phyloP scores from a whole-genome alignment of 139 green algal genomes.

The Penium margaritaceum region DNA sequence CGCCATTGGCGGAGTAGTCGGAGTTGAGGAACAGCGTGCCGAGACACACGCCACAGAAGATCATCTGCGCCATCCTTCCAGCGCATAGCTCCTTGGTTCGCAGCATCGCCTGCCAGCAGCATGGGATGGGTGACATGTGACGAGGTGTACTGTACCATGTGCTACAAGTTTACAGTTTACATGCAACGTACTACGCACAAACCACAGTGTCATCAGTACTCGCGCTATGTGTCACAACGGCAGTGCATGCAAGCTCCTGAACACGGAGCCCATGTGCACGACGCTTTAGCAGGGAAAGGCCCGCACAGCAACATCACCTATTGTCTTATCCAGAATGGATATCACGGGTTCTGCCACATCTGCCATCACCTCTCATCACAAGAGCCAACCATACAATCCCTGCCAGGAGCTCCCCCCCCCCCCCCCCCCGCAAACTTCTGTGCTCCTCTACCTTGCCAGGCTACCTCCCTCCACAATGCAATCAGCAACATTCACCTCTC shows the following conservation, averaged over 20 bases:
- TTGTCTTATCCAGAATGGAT: no score
- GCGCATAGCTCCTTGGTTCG: slow-evolving; percentile 47
- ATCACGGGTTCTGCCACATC: no score
- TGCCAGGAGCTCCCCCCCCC: background rate
- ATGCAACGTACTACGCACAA: background rate
- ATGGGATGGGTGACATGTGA: background rate
- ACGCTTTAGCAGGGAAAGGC: background rate
- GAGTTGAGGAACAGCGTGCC: slow-evolving; percentile 35
- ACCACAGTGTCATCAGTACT: background rate
- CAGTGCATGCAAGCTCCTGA: background rate
- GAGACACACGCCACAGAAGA: slow-evolving; percentile 20
- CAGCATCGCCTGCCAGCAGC: slow-evolving; percentile 32
- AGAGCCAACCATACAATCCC: background rate
- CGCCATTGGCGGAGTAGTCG: slow-evolving; percentile 5
- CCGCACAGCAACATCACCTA: background rate
- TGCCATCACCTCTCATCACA: no score
- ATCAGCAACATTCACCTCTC: no score
- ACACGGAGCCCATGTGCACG: background rate
- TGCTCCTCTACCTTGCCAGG: no score
- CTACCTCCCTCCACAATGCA: no score
- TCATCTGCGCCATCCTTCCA: slow-evolving; percentile 31
- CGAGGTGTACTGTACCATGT: background rate
- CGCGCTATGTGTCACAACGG: background rate
- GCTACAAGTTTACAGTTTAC: background rate
- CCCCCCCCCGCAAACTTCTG: background rate